phyloP scores from a whole-genome alignment of 352 stramenopile species.

The Phytophthora lateralis region DNA sequence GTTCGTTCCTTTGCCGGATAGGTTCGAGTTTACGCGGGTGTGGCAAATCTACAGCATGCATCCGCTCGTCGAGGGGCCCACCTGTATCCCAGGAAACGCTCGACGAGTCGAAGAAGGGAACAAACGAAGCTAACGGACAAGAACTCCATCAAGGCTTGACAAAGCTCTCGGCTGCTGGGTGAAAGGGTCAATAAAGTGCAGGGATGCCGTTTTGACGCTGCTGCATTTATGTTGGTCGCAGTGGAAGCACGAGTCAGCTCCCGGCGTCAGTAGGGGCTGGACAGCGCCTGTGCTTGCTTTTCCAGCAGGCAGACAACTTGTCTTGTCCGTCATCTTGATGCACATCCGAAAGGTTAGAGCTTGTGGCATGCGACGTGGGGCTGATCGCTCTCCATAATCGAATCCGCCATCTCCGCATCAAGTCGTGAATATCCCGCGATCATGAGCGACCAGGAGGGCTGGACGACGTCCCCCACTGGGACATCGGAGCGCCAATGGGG shows the following conservation, averaged over 20 bases:
- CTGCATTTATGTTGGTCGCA: conserved; percentile 19
- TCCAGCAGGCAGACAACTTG: conserved; percentile 18
- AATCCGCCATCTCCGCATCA: conserved; percentile 24
- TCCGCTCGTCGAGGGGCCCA: conserved; percentile 10
- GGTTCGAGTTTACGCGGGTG: conserved; percentile 5
- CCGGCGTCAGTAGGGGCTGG: conserved; percentile 29
- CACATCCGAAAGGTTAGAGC: conserved; percentile 30
- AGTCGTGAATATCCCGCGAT: conserved; percentile 2
- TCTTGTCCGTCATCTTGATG: conserved; percentile 17
- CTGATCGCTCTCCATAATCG: conserved; percentile 20
- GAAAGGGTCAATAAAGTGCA: conserved; percentile 23
- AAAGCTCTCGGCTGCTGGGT: conserved; percentile 23
- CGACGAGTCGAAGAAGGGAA: conserved; percentile 1
- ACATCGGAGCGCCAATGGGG: conserved; percentile 14
- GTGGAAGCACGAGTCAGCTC: conserved; percentile 5
- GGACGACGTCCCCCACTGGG: conserved; percentile 22
- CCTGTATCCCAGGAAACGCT: conserved; percentile 20
- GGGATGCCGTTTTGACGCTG: neutral
- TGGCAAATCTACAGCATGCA: conserved; percentile 17
- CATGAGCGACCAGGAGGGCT: conserved; percentile 23
- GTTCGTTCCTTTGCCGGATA: too few relatives aligned
- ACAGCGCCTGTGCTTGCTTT: conserved; percentile 33
- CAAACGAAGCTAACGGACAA: neutral
- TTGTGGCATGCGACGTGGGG: conserved; percentile 1
- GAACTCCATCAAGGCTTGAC: conserved; percentile 1